A percentile compares a stretch with the other conserved stretches of the same genome.
phyloP scores from a whole-genome alignment of 1,139 yeast species.

The Diutina mesorugosa region DNA sequence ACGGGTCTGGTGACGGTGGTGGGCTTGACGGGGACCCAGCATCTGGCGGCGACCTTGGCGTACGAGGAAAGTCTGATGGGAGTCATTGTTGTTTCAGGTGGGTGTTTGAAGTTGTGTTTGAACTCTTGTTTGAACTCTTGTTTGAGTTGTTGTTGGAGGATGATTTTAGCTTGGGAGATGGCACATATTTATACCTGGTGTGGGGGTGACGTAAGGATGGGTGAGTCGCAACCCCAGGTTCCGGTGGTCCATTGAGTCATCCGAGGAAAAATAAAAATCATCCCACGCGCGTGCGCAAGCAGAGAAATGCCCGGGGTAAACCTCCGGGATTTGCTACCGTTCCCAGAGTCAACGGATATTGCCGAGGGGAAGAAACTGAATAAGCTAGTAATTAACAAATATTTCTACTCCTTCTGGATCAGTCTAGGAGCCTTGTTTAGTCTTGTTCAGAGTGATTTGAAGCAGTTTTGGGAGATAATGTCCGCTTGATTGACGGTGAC shows the following conservation, averaged over 20 bases:
- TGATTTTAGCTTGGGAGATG: background rate
- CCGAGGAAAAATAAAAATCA: background rate
- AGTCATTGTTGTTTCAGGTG: background rate
- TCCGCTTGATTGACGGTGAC: background rate
- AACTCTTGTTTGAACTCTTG: too few species aligned
- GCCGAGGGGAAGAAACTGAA: background rate
- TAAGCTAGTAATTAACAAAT: too few species aligned
- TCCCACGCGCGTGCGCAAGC: background rate
- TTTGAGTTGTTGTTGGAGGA: background rate
- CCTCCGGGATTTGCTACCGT: background rate
- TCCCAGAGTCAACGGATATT: background rate
- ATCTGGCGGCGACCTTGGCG: conserved; percentile 2
- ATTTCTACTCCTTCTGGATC: too few species aligned
- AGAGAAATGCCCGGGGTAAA: background rate
- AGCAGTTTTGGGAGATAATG: background rate
- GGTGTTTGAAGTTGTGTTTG: background rate
- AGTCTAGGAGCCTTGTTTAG: too few species aligned
- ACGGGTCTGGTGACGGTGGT: conserved; percentile 1
- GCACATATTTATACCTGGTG: background rate
- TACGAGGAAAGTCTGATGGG: conserved; percentile 2
- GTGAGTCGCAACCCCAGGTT: background rate
- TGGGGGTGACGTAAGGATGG: background rate
- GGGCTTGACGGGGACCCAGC: conserved; percentile 2
- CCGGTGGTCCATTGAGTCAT: background rate
- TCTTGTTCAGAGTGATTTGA: too few species aligned